Base-by-base conservation (phyloP, 2,329 filamentous ascomycete species). In the Trichoderma simmonsii region DNA sequence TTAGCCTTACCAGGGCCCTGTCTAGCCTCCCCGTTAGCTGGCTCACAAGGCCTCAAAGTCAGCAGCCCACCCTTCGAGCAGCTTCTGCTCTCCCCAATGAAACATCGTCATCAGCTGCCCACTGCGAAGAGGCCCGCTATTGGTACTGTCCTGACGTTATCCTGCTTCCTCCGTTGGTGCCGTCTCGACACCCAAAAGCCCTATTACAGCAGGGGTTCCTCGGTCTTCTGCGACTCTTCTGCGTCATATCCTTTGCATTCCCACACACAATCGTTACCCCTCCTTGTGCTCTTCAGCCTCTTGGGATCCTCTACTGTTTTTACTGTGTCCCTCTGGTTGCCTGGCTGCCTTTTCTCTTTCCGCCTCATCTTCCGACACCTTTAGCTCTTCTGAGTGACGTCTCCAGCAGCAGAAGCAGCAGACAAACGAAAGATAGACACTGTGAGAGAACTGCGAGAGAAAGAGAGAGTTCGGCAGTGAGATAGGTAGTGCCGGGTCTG, bases 111-210 rank as follows among this genome's bases (percentile, higher is more conserved):
- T 72, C 71, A 72, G 66, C 71, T 70, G 66, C 56, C 51, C 71
- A 60, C 71, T 30, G 51, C 71, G 43, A 51, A n/a, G 3, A 67
- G 64, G 64, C 64, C 64, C 64, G 64, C 59, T 70, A 70, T 70
- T 70, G 43, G 66, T 72, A 70, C 71, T 65, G 71, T 72, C 61
- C 66, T 64, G 71, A 70, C 66, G 70, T 72, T 72, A 72, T 72
- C 54, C 59, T 63, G 48, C 66, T 70, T 14, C 43, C 57, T 64
- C 48, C 67, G 39, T 64, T 32, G 43, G 51, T 64, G 48, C 64
- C 71, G 48, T 32, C 68, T 59, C 56, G 56, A 59, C 57, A 34
- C 57, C 57, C 57, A 60, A 60, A 51, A 59, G 36, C 57, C 30
- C 64, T 30, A 36, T 43, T 43, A 30, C 64, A 67, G 64, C 64